These are phyloP conservation scores for Novakomyces olei DNA, from an alignment of 805 yeast species.

Conservation along the genomic window DNA sequence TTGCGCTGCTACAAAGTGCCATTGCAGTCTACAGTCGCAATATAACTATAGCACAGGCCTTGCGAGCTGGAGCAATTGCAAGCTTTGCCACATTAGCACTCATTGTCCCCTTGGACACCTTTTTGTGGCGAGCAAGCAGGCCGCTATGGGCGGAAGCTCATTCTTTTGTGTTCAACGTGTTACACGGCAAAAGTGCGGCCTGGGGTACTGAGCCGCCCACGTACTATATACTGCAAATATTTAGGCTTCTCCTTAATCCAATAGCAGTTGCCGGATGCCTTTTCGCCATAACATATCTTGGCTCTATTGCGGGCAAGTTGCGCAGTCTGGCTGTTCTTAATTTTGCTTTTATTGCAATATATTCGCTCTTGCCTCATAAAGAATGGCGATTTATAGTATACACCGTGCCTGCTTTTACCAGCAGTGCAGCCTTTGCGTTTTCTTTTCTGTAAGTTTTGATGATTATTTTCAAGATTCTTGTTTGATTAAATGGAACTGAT, in stretches of 20 bases:
- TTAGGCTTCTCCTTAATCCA: constrained; percentile 18
- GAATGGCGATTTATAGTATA: constrained; percentile 85
- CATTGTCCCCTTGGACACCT: constrained; percentile 39
- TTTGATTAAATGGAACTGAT: too few relatives aligned
- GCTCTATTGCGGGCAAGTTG: constrained; percentile 14
- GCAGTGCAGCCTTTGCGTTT: too few relatives aligned
- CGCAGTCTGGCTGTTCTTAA: constrained; percentile 25
- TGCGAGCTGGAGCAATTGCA: constrained; percentile 28
- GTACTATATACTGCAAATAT: constrained; percentile 39
- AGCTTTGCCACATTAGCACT: constrained; percentile 26
- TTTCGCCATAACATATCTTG: constrained; percentile 24
- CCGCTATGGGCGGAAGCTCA: constrained; percentile 50
- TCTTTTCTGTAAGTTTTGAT: too few relatives aligned
- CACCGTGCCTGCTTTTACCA: constrained; percentile 44
- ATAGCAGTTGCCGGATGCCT: constrained; percentile 20
- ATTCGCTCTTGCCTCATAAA: constrained; percentile 76
- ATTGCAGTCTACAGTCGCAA: constrained; percentile 26
- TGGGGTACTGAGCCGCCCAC: constrained; percentile 72
- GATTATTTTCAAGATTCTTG: too few relatives aligned
- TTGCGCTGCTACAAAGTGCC: constrained; percentile 23
- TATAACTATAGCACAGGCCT: constrained; percentile 20
- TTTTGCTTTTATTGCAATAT: constrained; percentile 30
- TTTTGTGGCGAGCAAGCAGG: constrained; percentile 37
- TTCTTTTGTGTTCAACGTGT: constrained; percentile 50
- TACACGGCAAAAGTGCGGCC: constrained; percentile 45